A percentile compares a stretch with the other conserved stretches of the same genome.
phyloP scores from a whole-genome alignment of 192 early-diverging fungal species.

The Linnemannia schmuckeri region DNA sequence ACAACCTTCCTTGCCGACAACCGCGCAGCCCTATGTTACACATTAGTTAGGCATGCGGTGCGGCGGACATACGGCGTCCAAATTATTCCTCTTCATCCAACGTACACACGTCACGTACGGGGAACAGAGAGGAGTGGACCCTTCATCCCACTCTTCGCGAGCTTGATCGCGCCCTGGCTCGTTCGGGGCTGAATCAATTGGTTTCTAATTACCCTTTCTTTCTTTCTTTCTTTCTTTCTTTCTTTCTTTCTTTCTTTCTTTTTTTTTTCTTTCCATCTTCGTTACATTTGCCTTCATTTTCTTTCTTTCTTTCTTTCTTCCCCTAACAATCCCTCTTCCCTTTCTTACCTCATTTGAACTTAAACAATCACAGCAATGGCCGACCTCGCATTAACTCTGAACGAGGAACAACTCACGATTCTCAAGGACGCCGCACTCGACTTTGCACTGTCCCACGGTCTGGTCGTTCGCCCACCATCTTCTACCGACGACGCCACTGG shows the following conservation, averaged over 20 bases:
- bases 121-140: too few relatives aligned
- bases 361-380: slow-evolving; percentile 18
- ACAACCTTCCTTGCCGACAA: too few relatives aligned
- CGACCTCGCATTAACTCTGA: slow-evolving; percentile 41
- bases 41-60: too few relatives aligned
- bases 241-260: background rate
- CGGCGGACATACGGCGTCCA: too few relatives aligned
- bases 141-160: too few relatives aligned
- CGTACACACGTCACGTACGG: too few relatives aligned
- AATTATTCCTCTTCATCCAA: too few relatives aligned
- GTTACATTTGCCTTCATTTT: background rate
- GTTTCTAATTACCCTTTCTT: too few relatives aligned
- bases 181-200: background rate
- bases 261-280: background rate
- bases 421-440: slow-evolving; percentile 77
- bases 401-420: slow-evolving; percentile 48
- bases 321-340: background rate
- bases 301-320: background rate
- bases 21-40: too few relatives aligned
- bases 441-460: slow-evolving; percentile 86
- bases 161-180: background rate
- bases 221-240: background rate
- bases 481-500: slow-evolving; percentile 33
- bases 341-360: background rate
- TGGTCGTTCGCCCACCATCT: slow-evolving; percentile 79